Evolutionary conservation across 2,329 filamentous ascomycete species (phyloP).

Genomic region (Cyphellophora europaea): DNA sequence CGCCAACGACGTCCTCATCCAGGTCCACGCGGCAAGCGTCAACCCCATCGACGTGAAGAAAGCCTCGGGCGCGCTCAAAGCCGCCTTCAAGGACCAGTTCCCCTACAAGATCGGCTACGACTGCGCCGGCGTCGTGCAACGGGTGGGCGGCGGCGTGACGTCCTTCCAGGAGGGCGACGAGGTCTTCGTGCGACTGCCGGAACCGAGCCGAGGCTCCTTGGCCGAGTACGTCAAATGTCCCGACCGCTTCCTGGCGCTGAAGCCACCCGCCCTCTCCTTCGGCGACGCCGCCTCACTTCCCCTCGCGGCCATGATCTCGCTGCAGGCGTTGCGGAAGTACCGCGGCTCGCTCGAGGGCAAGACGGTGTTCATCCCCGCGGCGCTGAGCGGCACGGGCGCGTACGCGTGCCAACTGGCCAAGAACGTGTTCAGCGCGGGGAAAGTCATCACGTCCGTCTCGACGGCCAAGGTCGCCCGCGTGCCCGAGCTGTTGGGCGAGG

Average conservation of each 20-base stretch:
- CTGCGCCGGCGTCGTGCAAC: constrained; percentile 28
- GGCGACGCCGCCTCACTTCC: constrained; percentile 35
- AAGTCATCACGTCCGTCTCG: constrained; percentile 44
- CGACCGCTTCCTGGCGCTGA: constrained; percentile 26
- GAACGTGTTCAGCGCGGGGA: constrained; percentile 38
- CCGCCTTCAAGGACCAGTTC: constrained; percentile 26
- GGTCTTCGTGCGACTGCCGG: constrained; percentile 28
- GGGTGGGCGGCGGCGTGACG: constrained; percentile 25
- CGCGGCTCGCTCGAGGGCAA: constrained; percentile 40
- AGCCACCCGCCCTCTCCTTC: constrained; percentile 32
- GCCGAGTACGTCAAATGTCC: constrained; percentile 28
- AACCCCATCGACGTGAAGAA: constrained; percentile 39
- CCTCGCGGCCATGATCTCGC: constrained; percentile 31
- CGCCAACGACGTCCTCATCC: constrained; percentile 17
- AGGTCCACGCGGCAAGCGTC: constrained; percentile 34
- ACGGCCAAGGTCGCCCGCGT: constrained; percentile 42
- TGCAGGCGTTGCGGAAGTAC: constrained; percentile 35
- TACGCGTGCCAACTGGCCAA: constrained; percentile 42
- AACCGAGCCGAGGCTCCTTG: constrained; percentile 25
- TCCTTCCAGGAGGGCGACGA: constrained; percentile 30
- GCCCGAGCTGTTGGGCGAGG: constrained; percentile 30
- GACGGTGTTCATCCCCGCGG: constrained; percentile 44
- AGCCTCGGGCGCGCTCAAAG: constrained; percentile 27
- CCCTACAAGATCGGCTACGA: constrained; percentile 37
- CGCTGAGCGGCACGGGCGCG: constrained; percentile 40